Percentiles rank a stretch among this genome's conserved stretches.
These are phyloP conservation scores for Petunia secreta DNA, from an alignment of 257 asterid species.

Conservation along the genomic window DNA sequence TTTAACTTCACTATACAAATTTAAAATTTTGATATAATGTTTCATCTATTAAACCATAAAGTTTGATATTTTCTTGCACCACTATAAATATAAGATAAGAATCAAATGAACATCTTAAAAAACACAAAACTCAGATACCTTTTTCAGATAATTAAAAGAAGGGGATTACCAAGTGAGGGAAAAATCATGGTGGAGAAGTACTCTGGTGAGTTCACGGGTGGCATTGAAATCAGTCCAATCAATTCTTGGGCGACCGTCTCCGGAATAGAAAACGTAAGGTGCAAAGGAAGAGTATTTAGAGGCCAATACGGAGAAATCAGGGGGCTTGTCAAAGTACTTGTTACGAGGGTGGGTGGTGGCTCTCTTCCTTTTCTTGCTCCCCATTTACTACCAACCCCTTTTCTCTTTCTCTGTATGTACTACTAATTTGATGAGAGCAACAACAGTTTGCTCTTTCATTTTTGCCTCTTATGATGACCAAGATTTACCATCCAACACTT, in stretches of 20 bases:
- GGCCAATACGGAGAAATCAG: slow-evolving; percentile 68
- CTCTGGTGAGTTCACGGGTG: slow-evolving; percentile 86
- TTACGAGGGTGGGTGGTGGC: slow-evolving; percentile 67
- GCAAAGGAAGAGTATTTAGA: slow-evolving; percentile 68
- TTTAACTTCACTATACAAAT: neutral
- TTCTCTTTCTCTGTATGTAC: neutral
- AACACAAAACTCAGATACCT: neutral
- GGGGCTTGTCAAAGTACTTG: slow-evolving; percentile 79
- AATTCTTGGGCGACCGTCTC: slow-evolving; percentile 72
- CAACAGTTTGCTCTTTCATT: too few relatives aligned
- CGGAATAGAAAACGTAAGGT: slow-evolving; percentile 65
- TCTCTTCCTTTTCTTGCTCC: slow-evolving; percentile 71
- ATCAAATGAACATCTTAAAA: neutral
- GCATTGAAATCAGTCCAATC: slow-evolving; percentile 97
- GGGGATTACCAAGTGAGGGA: slow-evolving; percentile 59
- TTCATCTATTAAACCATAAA: neutral
- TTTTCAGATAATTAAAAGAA: neutral
- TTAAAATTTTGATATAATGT: neutral
- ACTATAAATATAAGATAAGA: neutral
- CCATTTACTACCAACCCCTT: slow-evolving; percentile 37
- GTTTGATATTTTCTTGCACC: neutral
- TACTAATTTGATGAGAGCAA: neutral
- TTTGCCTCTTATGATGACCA: too few relatives aligned
- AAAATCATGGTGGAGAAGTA: slow-evolving; percentile 80
- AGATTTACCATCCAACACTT: too few relatives aligned